Evolutionary conservation across 2,329 filamentous ascomycete species (phyloP).

Genomic region (Cladosporium cucumerinum): DNA sequence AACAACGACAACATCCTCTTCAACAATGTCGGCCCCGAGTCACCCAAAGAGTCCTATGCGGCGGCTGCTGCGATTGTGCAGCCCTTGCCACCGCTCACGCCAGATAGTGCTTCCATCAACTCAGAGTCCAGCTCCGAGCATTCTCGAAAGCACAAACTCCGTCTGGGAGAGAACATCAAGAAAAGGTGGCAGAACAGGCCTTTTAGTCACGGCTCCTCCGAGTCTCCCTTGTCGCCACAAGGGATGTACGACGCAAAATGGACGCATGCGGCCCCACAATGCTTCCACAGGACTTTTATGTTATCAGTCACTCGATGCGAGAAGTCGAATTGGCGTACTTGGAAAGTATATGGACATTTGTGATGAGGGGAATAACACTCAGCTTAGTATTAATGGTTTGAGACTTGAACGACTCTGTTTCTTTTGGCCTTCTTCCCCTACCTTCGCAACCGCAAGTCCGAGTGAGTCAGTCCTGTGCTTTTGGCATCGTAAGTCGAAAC

Average conservation of each 20-base stretch:
- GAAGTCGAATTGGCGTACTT: not conserved
- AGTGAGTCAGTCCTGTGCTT: not conserved
- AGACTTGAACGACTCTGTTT: not conserved
- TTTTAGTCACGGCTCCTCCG: not conserved
- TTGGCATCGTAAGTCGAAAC: not conserved
- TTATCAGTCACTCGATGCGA: not conserved
- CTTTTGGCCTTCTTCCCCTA: not conserved
- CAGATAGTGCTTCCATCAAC: not conserved
- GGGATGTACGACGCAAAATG: not conserved
- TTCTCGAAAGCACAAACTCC: not conserved
- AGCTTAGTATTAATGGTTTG: not conserved
- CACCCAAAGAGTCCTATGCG: not conserved
- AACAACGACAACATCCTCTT: not conserved
- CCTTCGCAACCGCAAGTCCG: not conserved
- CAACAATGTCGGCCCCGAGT: not conserved
- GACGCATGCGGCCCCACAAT: not conserved
- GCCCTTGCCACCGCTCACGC: not conserved
- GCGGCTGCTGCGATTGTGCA: not conserved
- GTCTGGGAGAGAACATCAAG: not conserved
- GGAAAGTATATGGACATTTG: not conserved
- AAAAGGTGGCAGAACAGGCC: slow-evolving; percentile 2
- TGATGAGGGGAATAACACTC: not conserved
- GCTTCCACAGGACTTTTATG: not conserved
- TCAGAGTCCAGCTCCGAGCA: not conserved
- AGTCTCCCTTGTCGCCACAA: not conserved